Conservation (phyloP, 306 rosid genomes). For the Luffa aegyptiaca region DNA sequence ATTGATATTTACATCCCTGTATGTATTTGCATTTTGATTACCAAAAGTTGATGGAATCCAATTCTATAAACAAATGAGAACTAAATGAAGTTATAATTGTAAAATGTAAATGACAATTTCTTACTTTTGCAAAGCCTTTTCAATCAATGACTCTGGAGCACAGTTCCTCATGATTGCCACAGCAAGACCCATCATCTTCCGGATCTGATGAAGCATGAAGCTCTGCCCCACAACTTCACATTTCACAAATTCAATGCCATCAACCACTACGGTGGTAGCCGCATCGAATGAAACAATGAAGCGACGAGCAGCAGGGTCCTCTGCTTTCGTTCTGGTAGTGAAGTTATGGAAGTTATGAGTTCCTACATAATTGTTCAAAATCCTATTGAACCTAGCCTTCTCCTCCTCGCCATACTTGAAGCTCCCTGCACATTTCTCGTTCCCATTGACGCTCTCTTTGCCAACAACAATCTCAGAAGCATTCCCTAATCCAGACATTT, state of each 20-base stretch:
- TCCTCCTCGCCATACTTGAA: conserved; percentile 63
- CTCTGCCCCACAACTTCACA: conserved; percentile 95
- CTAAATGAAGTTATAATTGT: not conserved
- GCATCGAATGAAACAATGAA: conserved; percentile 71
- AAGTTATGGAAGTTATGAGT: conserved; percentile 93
- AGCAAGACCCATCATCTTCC: conserved; percentile 87
- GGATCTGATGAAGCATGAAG: conserved; percentile 98
- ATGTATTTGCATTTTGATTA: conserved; percentile 15
- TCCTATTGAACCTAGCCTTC: conserved; percentile 61
- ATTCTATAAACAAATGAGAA: not conserved
- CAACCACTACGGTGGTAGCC: conserved; percentile 30
- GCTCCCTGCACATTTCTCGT: conserved; percentile 19
- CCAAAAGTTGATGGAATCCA: not conserved
- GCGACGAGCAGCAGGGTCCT: conserved; percentile 63
- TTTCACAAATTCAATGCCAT: conserved; percentile 71
- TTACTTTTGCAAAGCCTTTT: conserved; percentile 71
- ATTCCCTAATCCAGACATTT: conserved; percentile 19
- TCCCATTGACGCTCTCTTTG: conserved; percentile 30
- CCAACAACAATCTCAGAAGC: conserved; percentile 6
- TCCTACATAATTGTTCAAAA: conserved; percentile 58
- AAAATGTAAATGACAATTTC: conserved; percentile 1
- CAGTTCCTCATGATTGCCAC: conserved; percentile 83
- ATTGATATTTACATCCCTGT: conserved; percentile 63
- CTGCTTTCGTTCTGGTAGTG: conserved; percentile 89
- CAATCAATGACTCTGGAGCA: conserved; percentile 61